Evolutionary conservation across 2,329 filamentous ascomycete genomes (phyloP).

Genomic region (Aspergillus fructus): DNA sequence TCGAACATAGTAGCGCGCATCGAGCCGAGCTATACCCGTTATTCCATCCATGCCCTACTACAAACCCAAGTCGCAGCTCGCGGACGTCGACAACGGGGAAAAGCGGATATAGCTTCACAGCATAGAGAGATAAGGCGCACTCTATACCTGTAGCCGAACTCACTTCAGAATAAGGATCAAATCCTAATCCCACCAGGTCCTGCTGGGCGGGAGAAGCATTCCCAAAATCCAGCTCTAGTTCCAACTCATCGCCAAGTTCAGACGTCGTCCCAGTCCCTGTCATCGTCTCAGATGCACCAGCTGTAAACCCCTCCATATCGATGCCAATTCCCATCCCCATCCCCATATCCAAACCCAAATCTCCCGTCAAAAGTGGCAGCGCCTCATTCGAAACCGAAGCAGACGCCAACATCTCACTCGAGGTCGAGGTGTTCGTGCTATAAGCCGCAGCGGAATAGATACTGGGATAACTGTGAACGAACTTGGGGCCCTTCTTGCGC

Average conservation of each 20-base stretch:
- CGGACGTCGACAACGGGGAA: background rate
- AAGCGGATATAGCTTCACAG: background rate
- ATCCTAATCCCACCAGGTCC: background rate
- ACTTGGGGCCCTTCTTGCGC: slow-evolving; percentile 3
- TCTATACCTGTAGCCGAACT: background rate
- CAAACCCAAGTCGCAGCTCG: background rate
- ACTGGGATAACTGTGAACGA: slow-evolving; percentile 2
- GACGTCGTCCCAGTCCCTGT: background rate
- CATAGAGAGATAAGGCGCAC: background rate
- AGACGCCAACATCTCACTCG: background rate
- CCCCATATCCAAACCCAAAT: background rate
- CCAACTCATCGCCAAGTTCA: background rate
- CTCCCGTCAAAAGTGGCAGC: background rate
- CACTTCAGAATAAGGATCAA: too few species aligned
- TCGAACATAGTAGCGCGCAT: background rate
- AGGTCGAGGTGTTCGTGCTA: background rate
- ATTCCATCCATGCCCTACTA: background rate
- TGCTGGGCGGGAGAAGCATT: background rate
- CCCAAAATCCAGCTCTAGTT: background rate
- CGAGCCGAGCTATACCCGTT: background rate
- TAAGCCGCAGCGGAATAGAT: background rate
- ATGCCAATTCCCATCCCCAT: background rate
- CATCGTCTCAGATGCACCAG: background rate
- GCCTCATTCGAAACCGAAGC: background rate
- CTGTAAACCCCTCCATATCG: background rate